Conservation (phyloP, 2,329 filamentous ascomycete genomes). For the Diaporthe australafricana region DNA sequence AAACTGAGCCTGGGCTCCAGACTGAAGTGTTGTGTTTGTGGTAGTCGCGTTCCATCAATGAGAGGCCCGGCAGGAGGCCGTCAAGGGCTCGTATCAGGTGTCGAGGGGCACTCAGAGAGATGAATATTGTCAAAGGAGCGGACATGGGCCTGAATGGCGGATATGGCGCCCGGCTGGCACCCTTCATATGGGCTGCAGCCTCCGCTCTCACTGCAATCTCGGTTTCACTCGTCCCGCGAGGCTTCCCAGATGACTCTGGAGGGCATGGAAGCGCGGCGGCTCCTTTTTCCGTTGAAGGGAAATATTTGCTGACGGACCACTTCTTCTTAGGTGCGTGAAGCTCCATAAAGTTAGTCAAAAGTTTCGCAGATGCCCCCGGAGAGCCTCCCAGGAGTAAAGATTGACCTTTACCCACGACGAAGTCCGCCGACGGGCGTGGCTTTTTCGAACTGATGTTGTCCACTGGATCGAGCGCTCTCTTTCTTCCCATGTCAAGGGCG, state of each 20-base stretch:
- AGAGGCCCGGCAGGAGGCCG: constrained; percentile 41
- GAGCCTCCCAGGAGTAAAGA: constrained; percentile 27
- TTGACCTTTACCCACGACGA: not conserved
- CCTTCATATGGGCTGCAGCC: not conserved
- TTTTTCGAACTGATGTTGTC: not conserved
- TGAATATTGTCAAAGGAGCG: constrained; percentile 40
- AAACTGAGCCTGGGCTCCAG: constrained; percentile 41
- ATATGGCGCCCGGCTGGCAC: constrained; percentile 29
- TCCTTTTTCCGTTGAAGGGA: not conserved
- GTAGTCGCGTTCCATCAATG: constrained; percentile 46
- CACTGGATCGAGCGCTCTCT: not conserved
- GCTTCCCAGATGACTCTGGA: not conserved
- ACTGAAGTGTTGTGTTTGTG: constrained; percentile 39
- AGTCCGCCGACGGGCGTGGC: not conserved
- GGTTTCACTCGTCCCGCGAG: not conserved
- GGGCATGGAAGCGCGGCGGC: not conserved
- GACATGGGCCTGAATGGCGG: constrained; percentile 35
- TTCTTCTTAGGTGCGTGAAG: constrained; percentile 42
- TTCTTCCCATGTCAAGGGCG: not conserved
- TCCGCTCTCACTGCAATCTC: not conserved
- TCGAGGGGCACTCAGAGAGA: constrained; percentile 41
- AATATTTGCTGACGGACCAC: constrained; percentile 40
- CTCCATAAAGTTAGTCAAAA: constrained; percentile 44
- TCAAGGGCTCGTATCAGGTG: constrained; percentile 38
- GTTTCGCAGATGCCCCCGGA: constrained; percentile 20